Percentiles rank a stretch among this genome's conserved stretches.
These are phyloP conservation scores for Acacia crassicarpa DNA, from an alignment of 306 rosid species.

Conservation along the genomic window DNA sequence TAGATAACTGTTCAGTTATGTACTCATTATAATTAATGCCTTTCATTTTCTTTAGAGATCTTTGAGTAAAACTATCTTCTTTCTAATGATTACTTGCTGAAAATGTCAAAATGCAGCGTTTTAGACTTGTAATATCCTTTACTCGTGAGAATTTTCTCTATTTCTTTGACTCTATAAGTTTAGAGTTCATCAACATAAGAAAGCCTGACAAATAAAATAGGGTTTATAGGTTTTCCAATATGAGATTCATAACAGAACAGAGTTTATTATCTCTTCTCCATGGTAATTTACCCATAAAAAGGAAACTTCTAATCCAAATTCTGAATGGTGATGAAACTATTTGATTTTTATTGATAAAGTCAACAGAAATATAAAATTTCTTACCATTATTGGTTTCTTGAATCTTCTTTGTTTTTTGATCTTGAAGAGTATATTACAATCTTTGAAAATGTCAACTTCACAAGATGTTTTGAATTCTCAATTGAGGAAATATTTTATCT, in stretches of 20 bases:
- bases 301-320: too few relatives aligned
- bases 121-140: not conserved
- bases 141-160: not conserved
- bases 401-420: not conserved
- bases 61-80: not conserved
- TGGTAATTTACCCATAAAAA: too few relatives aligned
- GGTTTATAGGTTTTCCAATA: too few relatives aligned
- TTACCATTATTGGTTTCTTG: not conserved
- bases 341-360: not conserved
- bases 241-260: too few relatives aligned
- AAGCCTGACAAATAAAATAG: too few relatives aligned
- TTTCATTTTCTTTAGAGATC: not conserved
- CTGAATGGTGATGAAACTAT: not conserved
- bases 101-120: not conserved
- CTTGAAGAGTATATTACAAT: not conserved
- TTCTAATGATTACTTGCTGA: not conserved
- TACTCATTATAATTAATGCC: not conserved
- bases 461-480: not conserved
- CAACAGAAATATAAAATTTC: not conserved
- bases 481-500: not conserved
- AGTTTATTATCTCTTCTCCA: too few relatives aligned
- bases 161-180: too few relatives aligned
- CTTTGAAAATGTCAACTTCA: not conserved
- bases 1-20: not conserved
- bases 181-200: too few relatives aligned